Evolutionary conservation across 805 yeast genomes (phyloP).

Genomic region (Ogataea zsoltii): DNA sequence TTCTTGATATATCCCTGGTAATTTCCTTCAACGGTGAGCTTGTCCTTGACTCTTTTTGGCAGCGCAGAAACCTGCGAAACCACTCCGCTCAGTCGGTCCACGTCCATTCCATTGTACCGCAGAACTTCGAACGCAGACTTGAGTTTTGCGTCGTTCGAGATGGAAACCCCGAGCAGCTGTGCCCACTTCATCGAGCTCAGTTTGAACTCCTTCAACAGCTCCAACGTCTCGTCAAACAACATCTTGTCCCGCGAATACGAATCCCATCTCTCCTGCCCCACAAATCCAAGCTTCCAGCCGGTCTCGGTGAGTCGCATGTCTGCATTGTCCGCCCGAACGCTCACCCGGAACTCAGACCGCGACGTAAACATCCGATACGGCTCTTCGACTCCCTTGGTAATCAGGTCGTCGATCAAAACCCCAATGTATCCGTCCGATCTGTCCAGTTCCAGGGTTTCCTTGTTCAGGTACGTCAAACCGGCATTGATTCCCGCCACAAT

Average conservation of each 20-base stretch:
- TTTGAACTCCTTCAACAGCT: constrained; percentile 44
- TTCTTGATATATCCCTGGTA: constrained; percentile 79
- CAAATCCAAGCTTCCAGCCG: constrained; percentile 69
- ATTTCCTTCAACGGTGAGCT: constrained; percentile 75
- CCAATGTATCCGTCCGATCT: constrained; percentile 91
- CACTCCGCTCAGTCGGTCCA: constrained; percentile 39
- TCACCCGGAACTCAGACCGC: constrained; percentile 88
- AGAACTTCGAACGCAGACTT: constrained; percentile 73
- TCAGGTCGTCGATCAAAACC: constrained; percentile 88
- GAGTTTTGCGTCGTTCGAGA: constrained; percentile 54
- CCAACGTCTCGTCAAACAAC: constrained; percentile 44
- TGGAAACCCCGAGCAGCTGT: constrained; percentile 45
- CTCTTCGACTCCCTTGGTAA: constrained; percentile 93
- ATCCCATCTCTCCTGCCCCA: constrained; percentile 57
- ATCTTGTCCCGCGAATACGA: constrained; percentile 45
- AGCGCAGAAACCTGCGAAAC: constrained; percentile 25
- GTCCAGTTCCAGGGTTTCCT: constrained; percentile 52
- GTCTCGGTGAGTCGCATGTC: constrained; percentile 75
- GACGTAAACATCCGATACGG: constrained; percentile 99
- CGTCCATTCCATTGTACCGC: constrained; percentile 48
- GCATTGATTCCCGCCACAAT: constrained; percentile 95
- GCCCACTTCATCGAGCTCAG: constrained; percentile 68
- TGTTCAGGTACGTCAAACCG: constrained; percentile 52
- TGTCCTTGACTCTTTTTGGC: constrained; percentile 51
- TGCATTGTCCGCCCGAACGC: constrained; percentile 92